Conservation (phyloP, 1,139 yeast species). For the Magnusiomyces suaveolens region DNA sequence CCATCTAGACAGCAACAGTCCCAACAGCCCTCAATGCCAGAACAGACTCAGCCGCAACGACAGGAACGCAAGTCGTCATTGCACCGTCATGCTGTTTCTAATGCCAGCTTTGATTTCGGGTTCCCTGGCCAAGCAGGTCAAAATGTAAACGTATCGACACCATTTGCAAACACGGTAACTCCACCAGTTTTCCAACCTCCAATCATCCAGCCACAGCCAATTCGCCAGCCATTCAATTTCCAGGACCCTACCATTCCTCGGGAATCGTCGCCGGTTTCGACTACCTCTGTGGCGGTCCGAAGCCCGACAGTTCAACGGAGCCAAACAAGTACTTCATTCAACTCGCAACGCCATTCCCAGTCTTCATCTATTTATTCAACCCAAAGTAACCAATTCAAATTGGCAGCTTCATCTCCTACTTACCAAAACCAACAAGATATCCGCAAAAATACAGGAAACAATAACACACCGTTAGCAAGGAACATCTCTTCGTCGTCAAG, state of each 20-base stretch:
- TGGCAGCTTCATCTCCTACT: background rate
- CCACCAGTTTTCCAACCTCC: background rate
- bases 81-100: background rate
- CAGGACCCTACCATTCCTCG: background rate
- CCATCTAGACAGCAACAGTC: background rate
- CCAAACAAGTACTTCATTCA: background rate
- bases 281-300: background rate
- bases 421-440: background rate
- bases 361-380: background rate
- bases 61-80: background rate
- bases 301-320: background rate
- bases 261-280: background rate
- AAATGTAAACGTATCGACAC: background rate
- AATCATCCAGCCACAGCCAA: background rate
- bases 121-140: background rate
- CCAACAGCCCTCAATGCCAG: background rate
- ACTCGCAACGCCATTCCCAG: background rate
- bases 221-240: background rate
- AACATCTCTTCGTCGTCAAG: conserved; percentile 1
- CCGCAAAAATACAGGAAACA: background rate
- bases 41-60: background rate
- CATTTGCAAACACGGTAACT: background rate
- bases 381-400: background rate
- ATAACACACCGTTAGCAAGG: background rate
- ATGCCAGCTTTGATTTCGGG: conserved; percentile 1